Percentiles rank a stretch among this genome's conserved stretches.
Conservation (phyloP, 805 yeast genomes). For the Suhomyces faveliae region DNA sequence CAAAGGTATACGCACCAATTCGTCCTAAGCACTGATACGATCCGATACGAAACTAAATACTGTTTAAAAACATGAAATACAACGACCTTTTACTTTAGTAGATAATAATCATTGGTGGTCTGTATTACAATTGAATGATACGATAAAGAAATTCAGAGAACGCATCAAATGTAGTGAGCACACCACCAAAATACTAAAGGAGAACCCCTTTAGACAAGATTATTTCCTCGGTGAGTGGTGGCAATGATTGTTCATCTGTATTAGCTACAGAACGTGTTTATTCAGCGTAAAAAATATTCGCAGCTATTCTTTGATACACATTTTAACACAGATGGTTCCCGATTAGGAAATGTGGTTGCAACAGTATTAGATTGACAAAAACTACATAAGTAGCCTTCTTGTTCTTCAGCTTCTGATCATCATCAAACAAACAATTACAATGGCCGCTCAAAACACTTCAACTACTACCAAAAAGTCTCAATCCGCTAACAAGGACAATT, state of each 20-base stretch:
- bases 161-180: no score
- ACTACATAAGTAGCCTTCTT: not conserved
- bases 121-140: no score
- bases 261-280: no score
- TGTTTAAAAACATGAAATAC: no score
- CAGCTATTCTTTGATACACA: not conserved
- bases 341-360: not conserved
- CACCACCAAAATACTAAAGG: no score
- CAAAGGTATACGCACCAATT: no score
- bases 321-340: not conserved
- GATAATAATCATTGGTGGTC: no score
- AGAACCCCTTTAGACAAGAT: no score
- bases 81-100: no score
- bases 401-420: not conserved
- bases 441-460: conserved; percentile 1
- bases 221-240: not conserved
- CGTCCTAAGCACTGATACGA: no score
- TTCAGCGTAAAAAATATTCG: not conserved
- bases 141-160: no score
- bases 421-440: not conserved
- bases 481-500: conserved; percentile 1
- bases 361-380: not conserved
- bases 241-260: not conserved
- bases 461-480: not conserved
- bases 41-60: no score